Conservation (phyloP, 805 yeast genomes). For the Sugiyamaella lignohabitans region DNA sequence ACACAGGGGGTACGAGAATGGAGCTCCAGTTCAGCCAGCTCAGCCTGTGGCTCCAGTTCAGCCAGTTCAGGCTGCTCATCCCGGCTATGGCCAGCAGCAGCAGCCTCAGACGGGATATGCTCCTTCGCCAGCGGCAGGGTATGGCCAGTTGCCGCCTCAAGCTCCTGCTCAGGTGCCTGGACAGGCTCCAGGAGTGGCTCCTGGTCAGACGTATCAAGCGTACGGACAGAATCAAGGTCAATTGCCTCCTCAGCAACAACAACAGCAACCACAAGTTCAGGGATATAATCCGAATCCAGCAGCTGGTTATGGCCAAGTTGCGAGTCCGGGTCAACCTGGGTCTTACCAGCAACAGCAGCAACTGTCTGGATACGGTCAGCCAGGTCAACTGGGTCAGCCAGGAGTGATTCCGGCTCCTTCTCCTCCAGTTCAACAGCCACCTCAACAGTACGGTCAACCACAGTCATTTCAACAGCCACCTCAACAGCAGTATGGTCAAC, state of each 20-base stretch:
- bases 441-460: slow-evolving; percentile 9
- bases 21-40: slow-evolving; percentile 12
- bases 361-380: slow-evolving; percentile 16
- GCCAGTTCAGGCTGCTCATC: slow-evolving; percentile 2
- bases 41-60: slow-evolving; percentile 12
- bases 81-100: slow-evolving; percentile 1
- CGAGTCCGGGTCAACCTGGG: background rate
- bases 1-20: slow-evolving; percentile 33
- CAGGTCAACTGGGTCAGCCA: slow-evolving; percentile 2
- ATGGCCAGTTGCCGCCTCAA: background rate
- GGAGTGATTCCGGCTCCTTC: slow-evolving; percentile 9
- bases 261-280: slow-evolving; percentile 12
- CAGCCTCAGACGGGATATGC: slow-evolving; percentile 3
- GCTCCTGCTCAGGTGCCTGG: background rate
- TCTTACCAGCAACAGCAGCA: background rate
- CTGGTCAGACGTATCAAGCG: background rate
- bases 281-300: slow-evolving; percentile 3
- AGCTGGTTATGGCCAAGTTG: no score
- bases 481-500: slow-evolving; percentile 6
- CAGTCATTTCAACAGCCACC: slow-evolving; percentile 10
- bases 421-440: slow-evolving; percentile 15
- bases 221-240: slow-evolving; percentile 1
- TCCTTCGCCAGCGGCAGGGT: background rate
- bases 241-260: background rate
- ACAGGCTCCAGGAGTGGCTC: background rate